Percentiles rank a stretch among this genome's conserved stretches.
These are phyloP conservation scores for Sugiyamaella lignohabitans DNA, from an alignment of 805 yeast genomes.

Conservation along the genomic window DNA sequence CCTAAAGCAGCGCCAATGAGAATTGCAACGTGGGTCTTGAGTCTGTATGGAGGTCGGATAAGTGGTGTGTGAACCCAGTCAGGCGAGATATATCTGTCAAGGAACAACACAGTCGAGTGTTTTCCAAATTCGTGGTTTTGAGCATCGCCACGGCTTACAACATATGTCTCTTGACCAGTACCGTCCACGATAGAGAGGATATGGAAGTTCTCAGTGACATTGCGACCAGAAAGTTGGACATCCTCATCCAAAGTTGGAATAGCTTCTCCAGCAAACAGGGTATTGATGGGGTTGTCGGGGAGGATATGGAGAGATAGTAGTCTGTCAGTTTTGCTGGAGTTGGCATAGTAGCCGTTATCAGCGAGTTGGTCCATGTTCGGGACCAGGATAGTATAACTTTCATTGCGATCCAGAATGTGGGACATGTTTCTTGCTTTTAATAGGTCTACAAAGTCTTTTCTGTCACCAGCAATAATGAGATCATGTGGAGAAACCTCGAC, in stretches of 20 bases:
- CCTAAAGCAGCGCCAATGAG: conserved; percentile 29
- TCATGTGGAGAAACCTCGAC: conserved; percentile 50
- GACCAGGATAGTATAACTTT: conserved; percentile 56
- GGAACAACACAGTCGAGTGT: conserved; percentile 25
- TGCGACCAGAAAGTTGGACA: conserved; percentile 16
- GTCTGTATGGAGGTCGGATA: conserved; percentile 27
- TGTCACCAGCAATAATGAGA: conserved; percentile 49
- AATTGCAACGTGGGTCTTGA: conserved; percentile 29
- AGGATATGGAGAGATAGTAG: conserved; percentile 65
- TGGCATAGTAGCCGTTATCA: conserved; percentile 39
- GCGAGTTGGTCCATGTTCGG: conserved; percentile 58
- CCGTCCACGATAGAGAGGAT: conserved; percentile 23
- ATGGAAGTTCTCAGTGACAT: conserved; percentile 23
- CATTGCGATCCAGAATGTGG: conserved; percentile 37
- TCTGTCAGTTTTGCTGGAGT: conserved; percentile 40
- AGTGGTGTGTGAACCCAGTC: conserved; percentile 26
- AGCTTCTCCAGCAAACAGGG: conserved; percentile 19
- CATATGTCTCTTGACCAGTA: conserved; percentile 20
- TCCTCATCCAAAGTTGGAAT: conserved; percentile 23
- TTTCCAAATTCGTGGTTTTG: conserved; percentile 13
- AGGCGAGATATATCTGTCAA: conserved; percentile 31
- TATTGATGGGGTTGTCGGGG: conserved; percentile 43
- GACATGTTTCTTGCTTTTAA: conserved; percentile 41
- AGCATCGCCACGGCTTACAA: conserved; percentile 23
- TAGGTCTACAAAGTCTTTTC: conserved; percentile 41